A percentile compares a stretch with the other conserved stretches of the same genome.
Evolutionary conservation across 208 protist genomes (phyloP).

Genomic region (Leptomonas pyrrhocoris): DNA sequence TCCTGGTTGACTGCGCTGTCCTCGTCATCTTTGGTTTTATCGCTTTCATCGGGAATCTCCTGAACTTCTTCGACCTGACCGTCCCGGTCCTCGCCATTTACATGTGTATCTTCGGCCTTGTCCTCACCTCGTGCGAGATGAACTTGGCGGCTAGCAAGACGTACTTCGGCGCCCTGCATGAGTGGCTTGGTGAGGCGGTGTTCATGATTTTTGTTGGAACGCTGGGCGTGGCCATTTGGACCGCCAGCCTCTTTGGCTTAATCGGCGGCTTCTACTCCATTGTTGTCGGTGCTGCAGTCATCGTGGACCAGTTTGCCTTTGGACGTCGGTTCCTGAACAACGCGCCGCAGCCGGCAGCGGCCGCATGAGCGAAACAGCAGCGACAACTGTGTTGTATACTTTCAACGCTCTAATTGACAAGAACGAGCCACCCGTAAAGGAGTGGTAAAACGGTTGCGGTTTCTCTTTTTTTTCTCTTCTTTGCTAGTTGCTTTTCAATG

Average conservation of each 20-base stretch:
- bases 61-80: conserved; percentile 29
- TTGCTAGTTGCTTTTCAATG: conserved; percentile 1
- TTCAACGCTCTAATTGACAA: no score
- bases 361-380: not conserved
- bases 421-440: not conserved
- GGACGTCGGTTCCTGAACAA: conserved; percentile 10
- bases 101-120: conserved; percentile 42
- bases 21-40: conserved; percentile 35
- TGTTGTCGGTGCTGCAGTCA: conserved; percentile 26
- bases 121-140: conserved; percentile 29
- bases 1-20: conserved; percentile 26
- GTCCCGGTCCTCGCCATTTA: conserved; percentile 35
- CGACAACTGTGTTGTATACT: not conserved
- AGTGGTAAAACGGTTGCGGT: conserved; percentile 2
- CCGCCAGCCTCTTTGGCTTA: conserved; percentile 24
- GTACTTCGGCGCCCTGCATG: conserved; percentile 41
- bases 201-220: conserved; percentile 57
- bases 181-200: conserved; percentile 37
- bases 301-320: conserved; percentile 45
- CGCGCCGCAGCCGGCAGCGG: not conserved
- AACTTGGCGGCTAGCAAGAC: conserved; percentile 21
- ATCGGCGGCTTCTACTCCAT: conserved; percentile 38
- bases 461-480: conserved; percentile 6
- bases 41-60: conserved; percentile 32
- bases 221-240: conserved; percentile 35